Base-by-base conservation (phyloP, 140 eudicot genomes). In the Erigeron philadelphicus region DNA sequence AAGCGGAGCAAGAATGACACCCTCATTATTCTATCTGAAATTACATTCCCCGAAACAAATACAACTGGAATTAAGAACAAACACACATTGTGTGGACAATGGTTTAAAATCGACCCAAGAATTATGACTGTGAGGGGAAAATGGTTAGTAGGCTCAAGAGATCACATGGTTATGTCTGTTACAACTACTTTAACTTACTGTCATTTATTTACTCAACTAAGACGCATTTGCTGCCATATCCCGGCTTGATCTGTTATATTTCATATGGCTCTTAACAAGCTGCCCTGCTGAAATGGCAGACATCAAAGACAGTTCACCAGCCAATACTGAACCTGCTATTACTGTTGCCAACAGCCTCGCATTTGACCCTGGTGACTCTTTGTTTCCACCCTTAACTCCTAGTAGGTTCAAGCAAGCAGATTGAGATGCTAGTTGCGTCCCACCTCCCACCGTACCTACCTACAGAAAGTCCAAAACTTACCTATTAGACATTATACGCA, bases 381-480 rank as follows among this genome's bases (percentile, higher is more conserved):
- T 82, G 80, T 46, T 82, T 63, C 88, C 82, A 15, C 95, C 90
- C 71, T 87, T 87, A 38, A 85, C 87, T 40, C 95, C 95, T 11
- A 87, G 85, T 25, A 87, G 78, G 83, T 87, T 87, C 65, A 87
- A 75, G 82, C 95, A 87, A 52, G 90, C 95, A 0, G 95, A 81
- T 68, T 87, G 95, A 5, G 95, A 87, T 53, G 88, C 90, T 11
- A 87, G 75, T 68, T 84, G 90, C 57, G 95, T 87, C 68, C 95
- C 95, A 44, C 95, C 95, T 52, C 95, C 95, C 10, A 87, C 90
- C 0, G 95, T 87, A 9, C 95, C 95, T 41, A 87, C 95, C 95
- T 84, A 53, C 7, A 2, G 9, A 11, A 57, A 64, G 48, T 15
- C n/a, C 73, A 55, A 54, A 35, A 19, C 48, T 3, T 40, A 17